A percentile compares a stretch with the other conserved stretches of the same genome.
These are phyloP conservation scores for Triadica sebifera DNA, from an alignment of 345 rosid species.

Conservation along the genomic window DNA sequence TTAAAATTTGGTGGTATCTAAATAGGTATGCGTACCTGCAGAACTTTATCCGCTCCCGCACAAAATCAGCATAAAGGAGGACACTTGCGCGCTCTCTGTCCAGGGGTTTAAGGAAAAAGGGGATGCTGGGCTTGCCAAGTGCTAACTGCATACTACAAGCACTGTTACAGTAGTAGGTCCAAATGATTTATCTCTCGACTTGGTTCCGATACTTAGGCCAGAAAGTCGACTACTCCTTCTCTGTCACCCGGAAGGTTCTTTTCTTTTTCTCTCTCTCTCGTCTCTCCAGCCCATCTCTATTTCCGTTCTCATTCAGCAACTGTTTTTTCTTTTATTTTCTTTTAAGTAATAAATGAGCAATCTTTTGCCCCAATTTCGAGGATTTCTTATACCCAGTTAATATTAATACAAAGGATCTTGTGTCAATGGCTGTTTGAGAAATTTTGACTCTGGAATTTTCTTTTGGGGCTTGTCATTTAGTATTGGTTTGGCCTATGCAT, in stretches of 20 bases:
- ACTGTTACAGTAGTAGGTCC: not conserved
- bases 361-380: not conserved
- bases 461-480: not conserved
- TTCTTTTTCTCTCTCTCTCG: conserved; percentile 6
- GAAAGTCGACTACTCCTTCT: conserved; percentile 69
- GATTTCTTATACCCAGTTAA: not conserved
- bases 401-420: not conserved
- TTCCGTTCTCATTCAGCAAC: not conserved
- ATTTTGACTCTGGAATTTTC: too few species aligned
- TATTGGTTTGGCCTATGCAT: not conserved
- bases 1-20: too few species aligned
- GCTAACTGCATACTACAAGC: not conserved
- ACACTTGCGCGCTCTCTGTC: not conserved
- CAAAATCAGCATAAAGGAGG: too few species aligned
- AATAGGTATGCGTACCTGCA: too few species aligned
- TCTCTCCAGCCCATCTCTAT: not conserved
- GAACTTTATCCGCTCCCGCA: too few species aligned
- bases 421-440: not conserved
- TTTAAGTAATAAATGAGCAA: not conserved
- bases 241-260: conserved; percentile 59
- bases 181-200: conserved; percentile 71
- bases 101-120: not conserved
- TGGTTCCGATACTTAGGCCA: conserved; percentile 68
- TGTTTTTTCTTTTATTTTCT: not conserved
- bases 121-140: not conserved